These are phyloP conservation scores for Erodium texanum DNA, from an alignment of 441 rosid genomes.

Conservation along the genomic window DNA sequence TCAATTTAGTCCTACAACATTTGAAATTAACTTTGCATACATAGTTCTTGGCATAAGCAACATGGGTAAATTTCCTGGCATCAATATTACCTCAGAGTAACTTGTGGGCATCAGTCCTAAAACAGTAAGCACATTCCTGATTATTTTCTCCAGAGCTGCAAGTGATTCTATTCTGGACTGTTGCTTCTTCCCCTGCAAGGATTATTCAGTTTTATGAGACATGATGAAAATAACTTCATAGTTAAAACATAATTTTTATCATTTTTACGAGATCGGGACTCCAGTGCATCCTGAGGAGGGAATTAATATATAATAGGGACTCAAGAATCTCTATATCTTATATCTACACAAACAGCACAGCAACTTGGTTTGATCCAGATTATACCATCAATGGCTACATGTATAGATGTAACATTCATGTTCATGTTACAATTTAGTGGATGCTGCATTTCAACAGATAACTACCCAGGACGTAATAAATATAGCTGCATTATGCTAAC, in stretches of 20 bases:
- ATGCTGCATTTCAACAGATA: neutral
- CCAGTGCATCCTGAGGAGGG: neutral
- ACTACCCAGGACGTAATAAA: neutral
- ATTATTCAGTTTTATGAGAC: neutral
- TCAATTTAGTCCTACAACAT: neutral
- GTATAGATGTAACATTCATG: neutral
- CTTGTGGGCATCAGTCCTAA: slow-evolving; percentile 72
- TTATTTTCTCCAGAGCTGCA: slow-evolving; percentile 48
- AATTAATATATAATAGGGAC: neutral
- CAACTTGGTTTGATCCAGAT: neutral
- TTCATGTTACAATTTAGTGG: neutral
- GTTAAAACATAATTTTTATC: neutral
- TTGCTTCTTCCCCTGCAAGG: slow-evolving; percentile 73
- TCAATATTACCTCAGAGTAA: slow-evolving; percentile 52
- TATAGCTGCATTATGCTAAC: neutral
- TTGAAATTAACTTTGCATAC: no score
- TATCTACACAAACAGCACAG: neutral
- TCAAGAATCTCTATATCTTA: neutral
- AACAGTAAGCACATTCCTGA: slow-evolving; percentile 46
- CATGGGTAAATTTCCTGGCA: neutral
- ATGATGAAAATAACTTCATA: neutral
- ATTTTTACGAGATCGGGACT: neutral
- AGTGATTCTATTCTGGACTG: slow-evolving; percentile 56
- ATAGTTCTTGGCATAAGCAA: slow-evolving; percentile 1
- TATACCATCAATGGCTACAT: neutral